Conservation (phyloP, 768 basidiomycete species). For the Podaxis mareebaensis region DNA sequence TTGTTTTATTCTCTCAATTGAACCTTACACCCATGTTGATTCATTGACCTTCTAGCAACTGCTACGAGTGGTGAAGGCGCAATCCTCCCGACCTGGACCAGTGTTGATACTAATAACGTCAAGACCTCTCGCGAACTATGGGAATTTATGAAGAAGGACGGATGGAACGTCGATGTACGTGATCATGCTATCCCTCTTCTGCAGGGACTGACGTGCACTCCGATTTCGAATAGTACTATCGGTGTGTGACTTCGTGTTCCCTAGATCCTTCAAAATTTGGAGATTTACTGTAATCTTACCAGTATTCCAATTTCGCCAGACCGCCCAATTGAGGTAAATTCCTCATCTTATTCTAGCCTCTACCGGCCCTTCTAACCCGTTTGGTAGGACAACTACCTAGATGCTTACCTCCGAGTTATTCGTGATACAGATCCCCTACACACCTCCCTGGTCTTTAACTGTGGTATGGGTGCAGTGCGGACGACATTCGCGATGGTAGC, state of each 20-base stretch:
- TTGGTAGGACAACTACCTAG: conserved; percentile 87
- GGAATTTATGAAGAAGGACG: conserved; percentile 72
- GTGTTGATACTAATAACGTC: conserved; percentile 82
- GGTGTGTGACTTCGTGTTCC: conserved; percentile 41
- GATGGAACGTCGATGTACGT: conserved; percentile 90
- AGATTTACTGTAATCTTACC: not conserved
- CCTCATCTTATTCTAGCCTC: not conserved
- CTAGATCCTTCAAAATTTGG: conserved; percentile 1
- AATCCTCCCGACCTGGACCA: conserved; percentile 92
- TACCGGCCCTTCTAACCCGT: not conserved
- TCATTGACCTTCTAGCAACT: conserved; percentile 15
- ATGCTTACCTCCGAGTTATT: conserved; percentile 86
- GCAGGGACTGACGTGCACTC: not conserved
- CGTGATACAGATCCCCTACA: conserved; percentile 73
- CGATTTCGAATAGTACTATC: conserved; percentile 59
- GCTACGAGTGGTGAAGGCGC: conserved; percentile 64
- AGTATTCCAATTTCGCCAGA: conserved; percentile 96
- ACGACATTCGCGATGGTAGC: conserved; percentile 99
- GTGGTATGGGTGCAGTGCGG: conserved; percentile 95
- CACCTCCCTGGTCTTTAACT: conserved; percentile 90
- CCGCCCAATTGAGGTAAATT: conserved; percentile 79
- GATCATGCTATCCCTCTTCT: not conserved
- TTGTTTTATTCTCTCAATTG: no score
- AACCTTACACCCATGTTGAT: not conserved
- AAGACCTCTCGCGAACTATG: conserved; percentile 87